phyloP scores from a whole-genome alignment of 441 rosid species.

The Flueggea neowawraea region DNA sequence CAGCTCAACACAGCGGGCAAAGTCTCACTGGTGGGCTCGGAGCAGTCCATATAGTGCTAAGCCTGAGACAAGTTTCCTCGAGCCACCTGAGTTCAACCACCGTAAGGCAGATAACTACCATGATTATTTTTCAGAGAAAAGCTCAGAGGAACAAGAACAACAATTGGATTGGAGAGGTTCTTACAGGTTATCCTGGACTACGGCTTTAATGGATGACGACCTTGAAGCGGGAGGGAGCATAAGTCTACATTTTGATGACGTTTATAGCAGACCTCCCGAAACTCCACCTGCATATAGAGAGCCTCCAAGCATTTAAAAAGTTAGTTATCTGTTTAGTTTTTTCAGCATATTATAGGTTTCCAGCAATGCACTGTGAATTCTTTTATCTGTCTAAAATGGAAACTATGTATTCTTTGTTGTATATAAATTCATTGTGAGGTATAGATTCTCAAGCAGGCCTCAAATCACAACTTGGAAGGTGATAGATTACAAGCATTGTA shows the following conservation, averaged over 20 bases:
- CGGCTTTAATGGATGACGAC: slow-evolving; percentile 44
- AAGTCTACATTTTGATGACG: slow-evolving; percentile 79
- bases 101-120: slow-evolving; percentile 21
- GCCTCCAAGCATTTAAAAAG: slow-evolving; percentile 19
- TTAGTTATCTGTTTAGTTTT: slow-evolving; percentile 3
- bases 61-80: slow-evolving; percentile 73
- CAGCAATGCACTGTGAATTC: slow-evolving; percentile 12
- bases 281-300: slow-evolving; percentile 31
- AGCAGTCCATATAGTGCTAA: slow-evolving; percentile 32
- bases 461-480: slow-evolving; percentile 19
- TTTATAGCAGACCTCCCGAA: slow-evolving; percentile 71
- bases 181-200: slow-evolving; percentile 36
- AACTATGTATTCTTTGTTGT: slow-evolving; percentile 54
- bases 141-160: slow-evolving; percentile 52
- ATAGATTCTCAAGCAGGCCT: slow-evolving; percentile 21
- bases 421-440: slow-evolving; percentile 51
- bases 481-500: slow-evolving; percentile 8
- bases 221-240: slow-evolving; percentile 51
- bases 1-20: slow-evolving; percentile 20
- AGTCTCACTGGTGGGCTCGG: slow-evolving; percentile 93
- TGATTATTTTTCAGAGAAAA: slow-evolving; percentile 51
- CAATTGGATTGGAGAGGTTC: slow-evolving; percentile 43
- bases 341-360: slow-evolving; percentile 25
- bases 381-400: slow-evolving; percentile 16
- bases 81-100: slow-evolving; percentile 80